A percentile compares a stretch with the other conserved stretches of the same genome.
These are phyloP conservation scores for Chlorella sp. DNA, from an alignment of 139 green algal species.

Conservation along the genomic window DNA sequence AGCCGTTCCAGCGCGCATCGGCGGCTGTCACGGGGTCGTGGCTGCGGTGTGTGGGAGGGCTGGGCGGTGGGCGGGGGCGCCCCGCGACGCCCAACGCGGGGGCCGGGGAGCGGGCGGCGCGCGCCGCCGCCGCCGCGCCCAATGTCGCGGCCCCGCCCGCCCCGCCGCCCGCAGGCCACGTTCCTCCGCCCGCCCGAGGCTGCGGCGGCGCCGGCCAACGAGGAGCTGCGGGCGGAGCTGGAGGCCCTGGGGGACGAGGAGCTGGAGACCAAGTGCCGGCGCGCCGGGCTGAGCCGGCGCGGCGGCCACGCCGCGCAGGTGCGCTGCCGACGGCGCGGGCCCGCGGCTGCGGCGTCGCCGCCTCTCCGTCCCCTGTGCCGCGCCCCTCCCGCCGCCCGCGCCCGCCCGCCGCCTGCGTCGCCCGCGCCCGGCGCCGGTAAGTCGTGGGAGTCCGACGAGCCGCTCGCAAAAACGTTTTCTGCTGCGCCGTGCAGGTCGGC, in stretches of 20 bases:
- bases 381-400: too few species aligned
- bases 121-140: too few species aligned
- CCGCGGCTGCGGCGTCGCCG: too few species aligned
- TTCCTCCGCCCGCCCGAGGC: conserved; percentile 51
- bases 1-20: not conserved
- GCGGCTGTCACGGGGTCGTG: not conserved
- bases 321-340: not conserved
- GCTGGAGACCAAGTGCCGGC: conserved; percentile 65
- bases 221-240: conserved; percentile 54
- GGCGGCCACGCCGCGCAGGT: conserved; percentile 45
- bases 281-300: conserved; percentile 56
- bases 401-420: too few species aligned
- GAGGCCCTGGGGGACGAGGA: conserved; percentile 57
- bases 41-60: not conserved
- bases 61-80: not conserved
- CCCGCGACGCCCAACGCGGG: too few species aligned
- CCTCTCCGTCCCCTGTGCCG: too few species aligned
- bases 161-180: conserved; percentile 44
- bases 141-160: too few species aligned
- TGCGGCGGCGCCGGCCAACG: conserved; percentile 13
- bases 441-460: not conserved
- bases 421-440: too few species aligned
- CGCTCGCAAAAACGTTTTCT: not conserved
- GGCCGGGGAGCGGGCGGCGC: too few species aligned
- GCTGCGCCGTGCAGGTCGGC: conserved; percentile 30